Base-by-base conservation (phyloP, 2,329 filamentous ascomycete genomes). In the Diaporthe humulicola region DNA sequence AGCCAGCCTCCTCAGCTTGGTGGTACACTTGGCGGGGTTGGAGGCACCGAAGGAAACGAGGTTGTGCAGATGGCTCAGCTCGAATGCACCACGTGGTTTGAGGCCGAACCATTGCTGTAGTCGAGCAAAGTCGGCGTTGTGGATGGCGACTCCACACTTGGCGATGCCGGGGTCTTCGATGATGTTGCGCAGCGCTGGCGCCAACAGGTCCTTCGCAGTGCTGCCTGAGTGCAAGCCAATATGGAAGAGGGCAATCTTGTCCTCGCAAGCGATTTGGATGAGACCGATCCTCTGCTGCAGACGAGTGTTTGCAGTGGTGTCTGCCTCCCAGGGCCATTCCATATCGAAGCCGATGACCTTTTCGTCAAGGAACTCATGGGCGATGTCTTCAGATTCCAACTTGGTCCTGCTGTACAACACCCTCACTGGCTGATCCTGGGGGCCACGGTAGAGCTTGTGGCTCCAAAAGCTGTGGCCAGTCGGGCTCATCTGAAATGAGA, bases 301-400 rank as follows among this genome's bases (percentile, higher is more conserved):
- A 3, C 87, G 82, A 9, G 77, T 78, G 28, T 82, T 85, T 4
- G 81, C 85, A 2, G 67, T 52, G 22, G 57, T 71, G 9, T 78
- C 28, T 0, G 90, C 87, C 12, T 88, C 85, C 2, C 86, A 77
- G 70, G 91, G 88, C 96, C 96, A 98, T 84, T 98, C 96, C 77
- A 98, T 88, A 79, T 98, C 96, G 76, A 98, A 95, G 0, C 96
- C 96, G n/a, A 98, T 82, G 1, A 97, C 84, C 52, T 90, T 87
- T 79, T 97, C 91, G 45, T 88, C 78, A 48, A 92, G 81, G 78
- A 98, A 98, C 73, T 93, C 88, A 72, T 90, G 86, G 75, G 91
- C 87, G 15, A 94, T 88, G 7, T 86, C 84, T 81, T 98, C 95
- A 25, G 93, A 93, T 5, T 90, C 90, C 50, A 90, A 85, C 61